Percentiles rank a stretch among this genome's conserved stretches.
phyloP scores from a whole-genome alignment of 2,329 filamentous ascomycete genomes.

The Didymella pinodella region DNA sequence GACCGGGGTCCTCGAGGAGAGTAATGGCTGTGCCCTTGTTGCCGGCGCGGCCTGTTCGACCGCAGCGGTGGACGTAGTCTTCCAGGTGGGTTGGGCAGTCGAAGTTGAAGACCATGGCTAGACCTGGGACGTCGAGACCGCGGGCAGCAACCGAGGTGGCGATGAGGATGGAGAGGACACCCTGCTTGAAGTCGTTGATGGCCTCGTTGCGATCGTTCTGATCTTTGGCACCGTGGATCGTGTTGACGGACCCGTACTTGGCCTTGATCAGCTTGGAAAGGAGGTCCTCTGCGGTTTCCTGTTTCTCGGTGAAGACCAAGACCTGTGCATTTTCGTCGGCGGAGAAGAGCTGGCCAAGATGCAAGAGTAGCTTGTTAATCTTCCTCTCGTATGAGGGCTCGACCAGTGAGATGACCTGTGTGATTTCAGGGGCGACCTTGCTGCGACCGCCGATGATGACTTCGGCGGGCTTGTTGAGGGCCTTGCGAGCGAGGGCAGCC shows the following conservation, averaged over 20 bases:
- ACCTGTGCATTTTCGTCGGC: conserved; percentile 88
- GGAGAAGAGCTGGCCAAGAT: conserved; percentile 86
- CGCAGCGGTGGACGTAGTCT: conserved; percentile 94
- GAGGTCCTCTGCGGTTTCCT: conserved; percentile 70
- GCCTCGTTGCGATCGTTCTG: conserved; percentile 47
- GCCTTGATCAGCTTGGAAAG: conserved; percentile 42
- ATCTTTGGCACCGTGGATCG: conserved; percentile 78
- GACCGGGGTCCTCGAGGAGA: conserved; percentile 88
- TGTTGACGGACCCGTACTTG: conserved; percentile 64
- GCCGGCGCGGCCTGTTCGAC: conserved; percentile 91
- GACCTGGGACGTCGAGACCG: conserved; percentile 92
- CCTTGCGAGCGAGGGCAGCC: conserved; percentile 88
- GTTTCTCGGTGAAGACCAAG: conserved; percentile 89
- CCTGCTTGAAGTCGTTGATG: conserved; percentile 61
- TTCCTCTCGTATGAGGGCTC: conserved; percentile 70
- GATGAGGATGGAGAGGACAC: conserved; percentile 86
- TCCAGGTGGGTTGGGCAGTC: conserved; percentile 94
- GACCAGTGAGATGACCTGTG: conserved; percentile 84
- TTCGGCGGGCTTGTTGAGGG: conserved; percentile 83
- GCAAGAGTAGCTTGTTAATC: conserved; percentile 81
- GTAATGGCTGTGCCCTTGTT: conserved; percentile 96
- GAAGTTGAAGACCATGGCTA: conserved; percentile 96
- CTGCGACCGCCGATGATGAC: conserved; percentile 90
- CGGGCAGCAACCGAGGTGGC: conserved; percentile 95
- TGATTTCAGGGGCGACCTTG: conserved; percentile 75